Evolutionary conservation across 371 early-diverging fungal genomes (phyloP).

Genomic region (Vairimorpha necatrix): DNA sequence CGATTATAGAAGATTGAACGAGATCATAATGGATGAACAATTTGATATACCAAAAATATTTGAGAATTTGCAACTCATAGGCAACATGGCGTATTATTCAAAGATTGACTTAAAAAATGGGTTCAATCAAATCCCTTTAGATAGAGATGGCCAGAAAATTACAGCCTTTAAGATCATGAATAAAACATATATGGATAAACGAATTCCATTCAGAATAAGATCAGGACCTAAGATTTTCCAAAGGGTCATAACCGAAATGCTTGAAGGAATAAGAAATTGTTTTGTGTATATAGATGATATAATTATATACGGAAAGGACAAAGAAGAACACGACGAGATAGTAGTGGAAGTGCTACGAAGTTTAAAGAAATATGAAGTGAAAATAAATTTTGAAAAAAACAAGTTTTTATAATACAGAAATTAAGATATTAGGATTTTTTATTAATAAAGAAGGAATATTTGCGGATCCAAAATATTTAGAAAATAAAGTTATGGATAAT

Average conservation of each 20-base stretch:
- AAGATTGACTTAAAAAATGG: constrained; percentile 55
- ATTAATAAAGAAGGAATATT: background rate
- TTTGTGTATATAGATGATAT: constrained; percentile 7
- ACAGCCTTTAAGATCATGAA: constrained; percentile 60
- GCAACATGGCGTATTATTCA: constrained; percentile 56
- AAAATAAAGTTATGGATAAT: background rate
- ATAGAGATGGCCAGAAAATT: constrained; percentile 38
- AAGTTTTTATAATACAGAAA: background rate
- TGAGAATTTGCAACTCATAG: constrained; percentile 50
- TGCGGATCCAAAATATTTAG: background rate
- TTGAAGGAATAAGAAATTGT: background rate
- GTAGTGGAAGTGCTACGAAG: background rate
- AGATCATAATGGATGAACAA: background rate
- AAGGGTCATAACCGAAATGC: constrained; percentile 20
- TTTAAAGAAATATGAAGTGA: too few species aligned
- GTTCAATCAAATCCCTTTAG: constrained; percentile 55
- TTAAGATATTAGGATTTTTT: constrained; percentile 27
- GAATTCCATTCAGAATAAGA: constrained; percentile 2
- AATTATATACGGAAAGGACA: constrained; percentile 15
- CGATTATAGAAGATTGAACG: constrained; percentile 26
- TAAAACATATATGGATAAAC: constrained; percentile 56
- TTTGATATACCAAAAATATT: constrained; percentile 63
- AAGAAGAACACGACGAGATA: background rate
- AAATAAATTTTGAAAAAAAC: too few species aligned
- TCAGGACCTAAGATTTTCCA: constrained; percentile 33